Base-by-base conservation (phyloP, 169 alveolate genomes). In the Eimeria maxima region DNA sequence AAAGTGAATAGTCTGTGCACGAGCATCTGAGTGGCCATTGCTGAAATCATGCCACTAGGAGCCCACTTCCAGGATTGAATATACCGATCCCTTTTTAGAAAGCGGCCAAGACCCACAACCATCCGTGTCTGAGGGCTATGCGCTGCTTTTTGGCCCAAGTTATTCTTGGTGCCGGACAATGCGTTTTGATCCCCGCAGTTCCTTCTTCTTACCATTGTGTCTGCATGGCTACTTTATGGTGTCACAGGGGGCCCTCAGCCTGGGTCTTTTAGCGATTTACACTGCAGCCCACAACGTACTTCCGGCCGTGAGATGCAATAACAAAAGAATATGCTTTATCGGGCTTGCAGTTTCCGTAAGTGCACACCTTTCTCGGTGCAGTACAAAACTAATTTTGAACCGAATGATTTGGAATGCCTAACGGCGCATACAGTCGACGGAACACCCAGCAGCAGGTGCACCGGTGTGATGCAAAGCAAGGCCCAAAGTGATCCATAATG, bases 151-250 rank as follows among this genome's bases (percentile, higher is more conserved):
- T 55, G 91, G 91, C 91, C 73, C 91, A 83, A 33, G 65, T 4
- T 47, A 55, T 83, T 27, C 47, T 60, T 83, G 91, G 69, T 53
- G 73, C 91, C 47, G 18, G 80, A 24, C 93, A 86, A 60, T 86
- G 80, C 93, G 80, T 86, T 86, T 86, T 86, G 80, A 86, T 69
- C 63, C 81, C 65, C 93, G 42, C 63, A 86, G 65, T 55, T 53
- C 91, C 27, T 55, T 45, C 86, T 8, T 47, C 33, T n/a, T 29
- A 27, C 33, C 53, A 20, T 11, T 16, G 74, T 53, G 44, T 83
- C 74, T 53, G 73, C 91, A 83, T 42, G 87, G 87, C 55, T 76
- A 20, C 42, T 76, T 44, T 76, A 42, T 76, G 87, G 60, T 24
- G 87, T 22, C 10, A 76, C 60, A 76, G 87, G 24, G 55, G 80